Base-by-base conservation (phyloP, 2,329 filamentous ascomycete species). In the Pseudogymnoascus verrucosus region DNA sequence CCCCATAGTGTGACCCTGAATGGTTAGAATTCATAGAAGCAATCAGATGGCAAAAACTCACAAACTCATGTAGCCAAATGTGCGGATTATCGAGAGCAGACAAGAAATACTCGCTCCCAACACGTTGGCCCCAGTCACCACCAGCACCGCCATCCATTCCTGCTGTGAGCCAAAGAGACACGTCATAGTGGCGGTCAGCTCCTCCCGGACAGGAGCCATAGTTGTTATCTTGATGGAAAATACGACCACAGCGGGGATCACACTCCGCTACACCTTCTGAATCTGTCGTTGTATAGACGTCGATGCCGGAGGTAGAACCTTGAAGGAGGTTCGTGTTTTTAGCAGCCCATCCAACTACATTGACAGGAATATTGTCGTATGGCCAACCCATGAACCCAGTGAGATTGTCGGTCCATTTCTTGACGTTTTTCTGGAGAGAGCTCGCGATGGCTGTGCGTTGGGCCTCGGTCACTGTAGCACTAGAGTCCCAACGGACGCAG, bases 81-180 rank as follows among this genome's bases (percentile, higher is more conserved):
- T 80, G 78, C 34, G 77, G 72, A 66, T 76, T 74, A 16, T 74
- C 70, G 1, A 80, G 61, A 11, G 71, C 70, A 19, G 71, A 61
- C 69, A 80, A 71, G 66, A 79, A 78, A 68, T 79, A 79, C 65
- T 79, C 77, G 6, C 71, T 72, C 1, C 75, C 78, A 21, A 80
- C 71, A 3, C 77, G 70, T 67, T 80, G 77, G n/a, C 78, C 78
- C 78, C 78, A 80, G 63, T 80, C 77, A 54, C 78, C 78, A 57
- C 78, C 78, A 1, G 77, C 74, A 64, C 78, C 78, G 28, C 79
- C 78, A 2, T 65, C 19, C 65, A 80, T 73, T 5, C 78, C 78
- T 23, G 77, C 76, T 0, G 78, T 80, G n/a, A 81, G 73, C 79
- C 79, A 80, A 54, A 81, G 74, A 4, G 75, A 77, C 68, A 78